Percentiles rank a stretch among this genome's conserved stretches.
These are phyloP conservation scores for Leccinellum rugosiceps DNA, from an alignment of 768 basidiomycete species.

Conservation along the genomic window DNA sequence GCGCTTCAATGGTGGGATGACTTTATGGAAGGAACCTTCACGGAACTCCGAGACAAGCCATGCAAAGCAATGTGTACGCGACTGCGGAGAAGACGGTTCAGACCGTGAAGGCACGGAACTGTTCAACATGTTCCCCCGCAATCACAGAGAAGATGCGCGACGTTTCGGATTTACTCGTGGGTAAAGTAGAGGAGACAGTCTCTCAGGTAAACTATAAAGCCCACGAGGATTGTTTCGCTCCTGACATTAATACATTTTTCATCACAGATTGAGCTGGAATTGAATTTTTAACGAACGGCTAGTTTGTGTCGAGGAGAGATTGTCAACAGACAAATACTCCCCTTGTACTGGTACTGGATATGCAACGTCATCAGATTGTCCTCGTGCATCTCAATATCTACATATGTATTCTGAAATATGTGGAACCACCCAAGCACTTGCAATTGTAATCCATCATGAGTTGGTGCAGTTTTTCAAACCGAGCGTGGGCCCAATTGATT, in stretches of 20 bases:
- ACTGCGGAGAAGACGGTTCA: not conserved
- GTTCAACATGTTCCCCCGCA: not conserved
- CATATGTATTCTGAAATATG: not conserved
- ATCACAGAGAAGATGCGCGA: conserved; percentile 15
- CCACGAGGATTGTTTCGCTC: not conserved
- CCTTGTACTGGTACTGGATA: not conserved
- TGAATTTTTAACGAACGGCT: not conserved
- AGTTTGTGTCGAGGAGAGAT: not conserved
- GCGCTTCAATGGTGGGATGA: conserved; percentile 17
- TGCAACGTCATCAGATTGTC: not conserved
- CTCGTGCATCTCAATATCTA: not conserved
- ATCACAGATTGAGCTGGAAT: conserved; percentile 3
- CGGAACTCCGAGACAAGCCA: conserved; percentile 18
- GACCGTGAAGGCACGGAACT: not conserved
- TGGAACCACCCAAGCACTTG: not conserved
- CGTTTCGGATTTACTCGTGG: conserved; percentile 4
- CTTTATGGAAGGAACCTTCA: conserved; percentile 10
- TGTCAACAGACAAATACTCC: no score
- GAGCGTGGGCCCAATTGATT: no score
- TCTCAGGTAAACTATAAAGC: not conserved
- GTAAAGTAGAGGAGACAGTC: conserved; percentile 12
- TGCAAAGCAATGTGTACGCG: conserved; percentile 8
- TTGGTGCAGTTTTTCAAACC: no score
- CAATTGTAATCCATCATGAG: not conserved
- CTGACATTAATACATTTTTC: not conserved